Evolutionary conservation across 2,329 filamentous ascomycete species (phyloP).

Genomic region (Colletotrichum sp.): DNA sequence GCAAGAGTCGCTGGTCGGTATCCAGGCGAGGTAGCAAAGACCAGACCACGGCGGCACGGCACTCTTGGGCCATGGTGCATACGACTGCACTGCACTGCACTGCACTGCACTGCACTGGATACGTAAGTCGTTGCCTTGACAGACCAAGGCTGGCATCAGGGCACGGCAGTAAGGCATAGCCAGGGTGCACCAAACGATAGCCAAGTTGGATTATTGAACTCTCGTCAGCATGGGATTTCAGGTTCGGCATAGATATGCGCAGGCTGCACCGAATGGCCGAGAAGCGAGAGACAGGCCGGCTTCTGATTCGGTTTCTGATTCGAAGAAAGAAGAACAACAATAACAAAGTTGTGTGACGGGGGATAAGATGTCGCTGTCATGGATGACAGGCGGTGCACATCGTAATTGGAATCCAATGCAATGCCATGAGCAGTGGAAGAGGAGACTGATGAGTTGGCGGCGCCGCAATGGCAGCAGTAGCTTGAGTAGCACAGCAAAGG

Average conservation of each 20-base stretch:
- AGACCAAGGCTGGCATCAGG: neutral
- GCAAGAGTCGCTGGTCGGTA: neutral
- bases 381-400: conserved; percentile 5
- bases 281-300: neutral
- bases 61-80: neutral
- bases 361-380: conserved; percentile 7
- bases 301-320: neutral
- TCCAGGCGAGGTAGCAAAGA: neutral
- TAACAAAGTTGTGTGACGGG: neutral
- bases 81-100: neutral
- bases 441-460: neutral
- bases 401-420: neutral
- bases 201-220: neutral
- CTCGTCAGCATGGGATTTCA: neutral
- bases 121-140: neutral
- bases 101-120: neutral
- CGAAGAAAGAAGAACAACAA: neutral
- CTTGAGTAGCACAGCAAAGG: neutral
- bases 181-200: neutral
- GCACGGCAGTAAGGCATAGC: neutral
- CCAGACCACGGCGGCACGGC: neutral
- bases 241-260: neutral
- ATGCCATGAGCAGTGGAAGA: neutral
- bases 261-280: neutral
- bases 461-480: neutral